These are phyloP conservation scores for Mycena sanguinolenta DNA, from an alignment of 768 basidiomycete species.

Conservation along the genomic window DNA sequence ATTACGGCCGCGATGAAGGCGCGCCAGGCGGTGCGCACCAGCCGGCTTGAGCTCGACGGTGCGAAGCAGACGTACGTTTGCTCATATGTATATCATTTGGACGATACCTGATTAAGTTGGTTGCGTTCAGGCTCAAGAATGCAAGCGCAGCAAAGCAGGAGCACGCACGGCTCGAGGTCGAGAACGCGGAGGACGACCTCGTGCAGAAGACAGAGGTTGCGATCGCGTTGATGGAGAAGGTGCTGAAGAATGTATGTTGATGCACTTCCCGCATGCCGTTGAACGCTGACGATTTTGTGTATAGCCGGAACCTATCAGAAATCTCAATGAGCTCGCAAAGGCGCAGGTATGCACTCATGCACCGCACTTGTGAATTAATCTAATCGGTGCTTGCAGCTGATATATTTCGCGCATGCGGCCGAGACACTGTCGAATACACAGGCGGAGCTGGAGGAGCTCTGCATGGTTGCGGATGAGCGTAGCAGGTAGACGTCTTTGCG, in stretches of 20 bases:
- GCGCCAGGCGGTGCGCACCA: conserved; percentile 82
- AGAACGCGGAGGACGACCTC: conserved; percentile 95
- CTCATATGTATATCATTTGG: neutral
- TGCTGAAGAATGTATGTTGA: conserved; percentile 89
- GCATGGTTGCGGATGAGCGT: conserved; percentile 84
- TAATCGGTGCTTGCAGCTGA: conserved; percentile 56
- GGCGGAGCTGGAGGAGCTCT: conserved; percentile 93
- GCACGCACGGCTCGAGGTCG: conserved; percentile 91
- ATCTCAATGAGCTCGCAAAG: conserved; percentile 91
- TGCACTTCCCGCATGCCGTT: conserved; percentile 8
- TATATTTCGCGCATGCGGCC: conserved; percentile 81
- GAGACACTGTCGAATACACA: conserved; percentile 86
- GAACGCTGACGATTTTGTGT: neutral
- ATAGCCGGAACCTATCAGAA: conserved; percentile 97
- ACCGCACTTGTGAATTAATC: neutral
- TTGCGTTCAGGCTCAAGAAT: conserved; percentile 79
- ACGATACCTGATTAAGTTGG: neutral
- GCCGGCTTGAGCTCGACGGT: conserved; percentile 89
- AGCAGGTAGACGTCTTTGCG: neutral
- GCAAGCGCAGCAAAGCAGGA: conserved; percentile 85
- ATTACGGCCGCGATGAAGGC: conserved; percentile 95
- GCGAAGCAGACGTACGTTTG: conserved; percentile 85
- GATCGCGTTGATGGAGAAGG: conserved; percentile 96
- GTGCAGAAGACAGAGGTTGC: conserved; percentile 99
- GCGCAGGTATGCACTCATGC: conserved; percentile 69